phyloP scores from a whole-genome alignment of 1,284 basidiomycete species.

The Sporisorium exsertum region DNA sequence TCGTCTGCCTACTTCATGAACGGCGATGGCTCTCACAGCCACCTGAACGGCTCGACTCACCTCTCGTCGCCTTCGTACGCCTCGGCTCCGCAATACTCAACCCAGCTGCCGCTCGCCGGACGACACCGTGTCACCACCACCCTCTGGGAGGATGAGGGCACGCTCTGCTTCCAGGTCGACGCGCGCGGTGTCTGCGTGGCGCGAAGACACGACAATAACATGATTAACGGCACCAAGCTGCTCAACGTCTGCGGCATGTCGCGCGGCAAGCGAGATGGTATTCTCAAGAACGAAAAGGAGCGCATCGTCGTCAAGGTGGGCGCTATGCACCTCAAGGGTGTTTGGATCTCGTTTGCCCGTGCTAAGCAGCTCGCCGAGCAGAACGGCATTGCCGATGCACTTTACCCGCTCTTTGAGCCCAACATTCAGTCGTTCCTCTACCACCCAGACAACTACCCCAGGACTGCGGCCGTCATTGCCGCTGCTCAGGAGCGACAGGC shows the following conservation, averaged over 20 bases:
- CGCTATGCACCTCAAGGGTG: slow-evolving; percentile 69
- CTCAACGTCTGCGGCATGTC: slow-evolving; percentile 69
- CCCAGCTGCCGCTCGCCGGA: slow-evolving; percentile 63
- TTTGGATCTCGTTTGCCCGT: slow-evolving; percentile 68
- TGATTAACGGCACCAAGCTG: slow-evolving; percentile 69
- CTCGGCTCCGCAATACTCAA: slow-evolving; percentile 62
- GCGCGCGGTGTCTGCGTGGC: slow-evolving; percentile 68
- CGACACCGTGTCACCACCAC: slow-evolving; percentile 68
- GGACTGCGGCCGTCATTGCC: slow-evolving; percentile 68
- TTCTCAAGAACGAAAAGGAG: slow-evolving; percentile 69
- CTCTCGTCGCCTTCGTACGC: slow-evolving; percentile 59
- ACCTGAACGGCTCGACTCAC: slow-evolving; percentile 50
- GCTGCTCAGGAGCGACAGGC: slow-evolving; percentile 67
- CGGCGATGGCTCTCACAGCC: slow-evolving; percentile 51
- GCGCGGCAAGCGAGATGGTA: slow-evolving; percentile 68
- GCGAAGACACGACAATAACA: slow-evolving; percentile 69
- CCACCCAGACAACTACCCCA: slow-evolving; percentile 68
- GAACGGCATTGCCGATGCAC: slow-evolving; percentile 65
- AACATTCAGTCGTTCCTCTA: slow-evolving; percentile 69
- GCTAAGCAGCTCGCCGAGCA: slow-evolving; percentile 68
- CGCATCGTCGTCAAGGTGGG: slow-evolving; percentile 69
- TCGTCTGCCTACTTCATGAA: slow-evolving; percentile 55
- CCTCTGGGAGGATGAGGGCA: slow-evolving; percentile 69
- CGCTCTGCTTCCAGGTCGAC: slow-evolving; percentile 69
- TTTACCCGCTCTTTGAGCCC: slow-evolving; percentile 69